Evolutionary conservation across 1,139 yeast species (phyloP).

Genomic region (Saccharomyces pastorianus): DNA sequence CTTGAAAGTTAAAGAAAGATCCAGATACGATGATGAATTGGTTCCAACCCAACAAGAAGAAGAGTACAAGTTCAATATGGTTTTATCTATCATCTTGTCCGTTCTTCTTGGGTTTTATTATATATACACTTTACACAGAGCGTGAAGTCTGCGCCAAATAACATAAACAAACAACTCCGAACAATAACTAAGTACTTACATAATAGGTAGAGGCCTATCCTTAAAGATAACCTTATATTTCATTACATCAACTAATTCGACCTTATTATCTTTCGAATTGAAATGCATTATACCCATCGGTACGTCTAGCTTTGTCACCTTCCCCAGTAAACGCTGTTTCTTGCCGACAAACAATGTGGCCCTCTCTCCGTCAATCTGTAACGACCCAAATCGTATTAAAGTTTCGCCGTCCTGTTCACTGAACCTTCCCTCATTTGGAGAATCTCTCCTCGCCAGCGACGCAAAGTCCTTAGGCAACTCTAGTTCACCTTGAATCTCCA

Average conservation of each 20-base stretch:
- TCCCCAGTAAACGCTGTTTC: constrained; percentile 58
- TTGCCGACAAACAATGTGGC: constrained; percentile 57
- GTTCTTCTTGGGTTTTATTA: constrained; percentile 3
- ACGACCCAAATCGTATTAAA: constrained; percentile 48
- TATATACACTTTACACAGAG: not conserved
- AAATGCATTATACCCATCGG: constrained; percentile 56
- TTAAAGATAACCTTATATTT: constrained; percentile 50
- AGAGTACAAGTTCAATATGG: constrained; percentile 21
- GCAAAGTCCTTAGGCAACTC: constrained; percentile 40
- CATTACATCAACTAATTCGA: constrained; percentile 52
- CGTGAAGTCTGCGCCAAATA: not conserved
- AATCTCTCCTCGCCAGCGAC: constrained; percentile 30
- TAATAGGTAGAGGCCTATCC: constrained; percentile 65
- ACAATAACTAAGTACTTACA: constrained; percentile 35
- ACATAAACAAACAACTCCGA: not conserved
- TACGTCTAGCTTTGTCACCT: constrained; percentile 45
- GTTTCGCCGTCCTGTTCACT: constrained; percentile 33
- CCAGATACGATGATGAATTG: constrained; percentile 27
- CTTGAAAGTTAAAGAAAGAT: constrained; percentile 34
- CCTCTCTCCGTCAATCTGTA: constrained; percentile 44
- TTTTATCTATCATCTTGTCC: constrained; percentile 1
- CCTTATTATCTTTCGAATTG: constrained; percentile 29
- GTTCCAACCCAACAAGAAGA: constrained; percentile 25
- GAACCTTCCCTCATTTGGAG: constrained; percentile 23
- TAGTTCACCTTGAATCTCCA: constrained; percentile 69